A percentile compares a stretch with the other conserved stretches of the same genome.
phyloP scores from a whole-genome alignment of 306 rosid species.

The Abrus pulchellus region DNA sequence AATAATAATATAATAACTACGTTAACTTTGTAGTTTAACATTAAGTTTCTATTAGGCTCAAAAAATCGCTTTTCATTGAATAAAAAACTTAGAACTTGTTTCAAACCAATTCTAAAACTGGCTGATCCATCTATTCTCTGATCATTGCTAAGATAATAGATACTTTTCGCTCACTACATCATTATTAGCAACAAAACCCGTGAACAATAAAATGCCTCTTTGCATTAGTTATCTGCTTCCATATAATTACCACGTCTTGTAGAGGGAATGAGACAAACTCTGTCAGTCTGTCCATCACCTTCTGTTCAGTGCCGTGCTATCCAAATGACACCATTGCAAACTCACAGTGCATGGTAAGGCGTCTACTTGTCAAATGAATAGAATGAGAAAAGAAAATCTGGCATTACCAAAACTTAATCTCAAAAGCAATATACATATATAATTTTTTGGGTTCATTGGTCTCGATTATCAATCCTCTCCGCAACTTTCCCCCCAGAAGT shows the following conservation, averaged over 20 bases:
- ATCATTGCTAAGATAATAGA: too few relatives aligned
- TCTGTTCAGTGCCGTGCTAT: constrained; percentile 8
- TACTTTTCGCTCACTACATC: background rate
- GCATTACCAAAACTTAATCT: constrained; percentile 34
- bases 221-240: constrained; percentile 14
- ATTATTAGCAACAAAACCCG: constrained; percentile 13
- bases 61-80: background rate
- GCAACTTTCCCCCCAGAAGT: constrained; percentile 47
- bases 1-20: background rate
- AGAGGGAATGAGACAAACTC: constrained; percentile 11
- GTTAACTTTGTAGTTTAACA: background rate
- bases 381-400: constrained; percentile 2
- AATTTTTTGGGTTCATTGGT: constrained; percentile 32
- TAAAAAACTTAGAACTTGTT: background rate
- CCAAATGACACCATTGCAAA: constrained; percentile 6
- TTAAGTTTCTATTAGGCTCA: background rate
- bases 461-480: constrained; percentile 53
- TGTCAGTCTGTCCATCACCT: constrained; percentile 11
- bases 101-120: background rate
- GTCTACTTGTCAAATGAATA: constrained; percentile 19
- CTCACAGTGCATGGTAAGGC: background rate
- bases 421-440: constrained; percentile 24
- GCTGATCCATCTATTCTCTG: too few relatives aligned
- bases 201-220: background rate
- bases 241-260: background rate